phyloP scores from a whole-genome alignment of 2,329 filamentous ascomycete genomes.

The Epichloe festucae region DNA sequence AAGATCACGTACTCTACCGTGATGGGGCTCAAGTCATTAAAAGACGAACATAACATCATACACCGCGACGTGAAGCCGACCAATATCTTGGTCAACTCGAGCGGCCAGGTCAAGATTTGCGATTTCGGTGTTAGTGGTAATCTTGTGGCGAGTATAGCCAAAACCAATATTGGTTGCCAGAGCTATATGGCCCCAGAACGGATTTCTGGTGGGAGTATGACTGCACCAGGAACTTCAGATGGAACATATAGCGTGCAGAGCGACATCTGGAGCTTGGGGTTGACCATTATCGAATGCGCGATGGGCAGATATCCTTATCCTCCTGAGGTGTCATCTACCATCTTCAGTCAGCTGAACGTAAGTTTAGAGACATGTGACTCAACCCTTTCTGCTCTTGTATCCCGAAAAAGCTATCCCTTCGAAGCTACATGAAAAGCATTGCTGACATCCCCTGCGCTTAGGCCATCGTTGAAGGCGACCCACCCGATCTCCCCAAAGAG shows the following conservation, averaged over 20 bases:
- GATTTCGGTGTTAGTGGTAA: slow-evolving; percentile 98
- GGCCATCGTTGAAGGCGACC: slow-evolving; percentile 97
- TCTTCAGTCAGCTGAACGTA: slow-evolving; percentile 93
- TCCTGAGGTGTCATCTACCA: slow-evolving; percentile 93
- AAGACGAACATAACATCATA: slow-evolving; percentile 98
- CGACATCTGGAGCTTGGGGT: slow-evolving; percentile 90
- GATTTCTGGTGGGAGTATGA: slow-evolving; percentile 75
- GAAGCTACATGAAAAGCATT: not conserved
- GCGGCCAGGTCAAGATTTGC: slow-evolving; percentile 92
- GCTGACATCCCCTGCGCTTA: slow-evolving; percentile 24
- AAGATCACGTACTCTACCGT: slow-evolving; percentile 87
- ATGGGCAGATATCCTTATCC: slow-evolving; percentile 92
- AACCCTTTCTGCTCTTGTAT: not conserved
- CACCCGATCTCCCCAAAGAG: slow-evolving; percentile 68
- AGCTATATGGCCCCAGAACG: slow-evolving; percentile 98
- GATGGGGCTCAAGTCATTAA: slow-evolving; percentile 81
- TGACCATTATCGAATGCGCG: slow-evolving; percentile 93
- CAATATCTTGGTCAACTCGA: slow-evolving; percentile 88
- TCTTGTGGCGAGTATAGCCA: slow-evolving; percentile 90
- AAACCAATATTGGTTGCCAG: slow-evolving; percentile 97
- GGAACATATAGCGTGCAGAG: slow-evolving; percentile 96
- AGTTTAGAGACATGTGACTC: slow-evolving; percentile 23
- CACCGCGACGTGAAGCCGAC: slow-evolving; percentile 97
- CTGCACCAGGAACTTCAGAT: slow-evolving; percentile 53
- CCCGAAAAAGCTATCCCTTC: too few relatives aligned